Evolutionary conservation across 2,329 filamentous ascomycete species (phyloP).

Genomic region (Neurospora crassa): DNA sequence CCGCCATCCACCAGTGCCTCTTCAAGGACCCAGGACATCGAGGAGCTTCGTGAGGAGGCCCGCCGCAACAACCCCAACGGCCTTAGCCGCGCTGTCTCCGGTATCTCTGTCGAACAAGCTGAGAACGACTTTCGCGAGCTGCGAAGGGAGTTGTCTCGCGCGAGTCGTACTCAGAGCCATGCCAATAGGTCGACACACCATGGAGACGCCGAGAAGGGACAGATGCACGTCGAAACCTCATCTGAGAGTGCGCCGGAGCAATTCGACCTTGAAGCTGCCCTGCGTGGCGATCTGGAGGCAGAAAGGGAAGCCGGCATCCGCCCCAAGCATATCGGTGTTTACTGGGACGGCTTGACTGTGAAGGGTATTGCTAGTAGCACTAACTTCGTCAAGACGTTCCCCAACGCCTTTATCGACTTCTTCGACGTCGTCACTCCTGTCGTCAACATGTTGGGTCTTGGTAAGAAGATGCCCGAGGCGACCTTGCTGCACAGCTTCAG

Average conservation of each 20-base stretch:
- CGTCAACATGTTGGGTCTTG: constrained; percentile 52
- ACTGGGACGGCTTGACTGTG: constrained; percentile 71
- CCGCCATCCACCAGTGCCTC: constrained; percentile 11
- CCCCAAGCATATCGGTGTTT: constrained; percentile 68
- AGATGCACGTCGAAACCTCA: constrained; percentile 26
- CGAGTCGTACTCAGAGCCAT: constrained; percentile 32
- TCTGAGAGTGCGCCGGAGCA: constrained; percentile 41
- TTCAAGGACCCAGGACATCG: constrained; percentile 21
- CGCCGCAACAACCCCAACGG: constrained; percentile 39
- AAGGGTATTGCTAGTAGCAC: constrained; percentile 64
- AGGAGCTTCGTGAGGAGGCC: constrained; percentile 31
- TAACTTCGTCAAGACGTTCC: constrained; percentile 67
- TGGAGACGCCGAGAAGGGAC: constrained; percentile 50
- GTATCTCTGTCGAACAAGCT: constrained; percentile 57
- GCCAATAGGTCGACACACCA: constrained; percentile 11
- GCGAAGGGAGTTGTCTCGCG: constrained; percentile 48
- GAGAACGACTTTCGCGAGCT: constrained; percentile 63
- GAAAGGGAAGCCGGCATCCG: constrained; percentile 71
- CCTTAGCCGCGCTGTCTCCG: constrained; percentile 30
- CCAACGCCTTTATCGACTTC: constrained; percentile 65
- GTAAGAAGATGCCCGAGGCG: constrained; percentile 59
- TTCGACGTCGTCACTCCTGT: constrained; percentile 64
- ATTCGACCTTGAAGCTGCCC: constrained; percentile 67
- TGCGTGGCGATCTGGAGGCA: constrained; percentile 62
- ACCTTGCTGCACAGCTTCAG: constrained; percentile 66